Base-by-base conservation (phyloP, 2,329 filamentous ascomycete species). In the Scytalidium lignicola region DNA sequence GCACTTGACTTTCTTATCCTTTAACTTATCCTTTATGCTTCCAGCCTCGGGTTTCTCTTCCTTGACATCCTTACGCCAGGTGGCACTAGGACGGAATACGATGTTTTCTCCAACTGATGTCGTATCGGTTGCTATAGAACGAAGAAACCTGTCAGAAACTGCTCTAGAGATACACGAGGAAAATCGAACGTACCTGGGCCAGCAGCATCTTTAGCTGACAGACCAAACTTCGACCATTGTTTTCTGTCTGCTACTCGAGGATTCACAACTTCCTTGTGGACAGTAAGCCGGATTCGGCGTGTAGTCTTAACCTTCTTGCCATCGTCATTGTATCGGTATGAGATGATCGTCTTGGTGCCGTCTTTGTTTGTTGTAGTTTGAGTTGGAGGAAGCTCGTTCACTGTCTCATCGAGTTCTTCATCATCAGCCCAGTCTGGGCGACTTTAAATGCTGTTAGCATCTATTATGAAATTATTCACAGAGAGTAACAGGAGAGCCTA, bases 1-100 rank as follows among this genome's bases (percentile, higher is more conserved):
- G 74, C 93, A 99, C 82, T 97, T 97, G 79, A 99, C 95, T 78
- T 96, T 95, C 83, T 96, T 96, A 76, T 96, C 91, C 82, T 93
- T 95, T 65, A 97, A 79, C 75, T 88, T 86, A 67, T 85, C 82
- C 74, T 88, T 88, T 74, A 86, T 80, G 63, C 78, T 78, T 72
- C 86, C 82, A 63, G 86, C 83, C 70, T 88, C 86, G 65, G 79
- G 81, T 73, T 82, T 80, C 74, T 92, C 88, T 68, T 87, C 87
- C 73, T 89, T 88, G 67, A 86, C 85, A 59, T 88, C 88, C 65
- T 88, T 84, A 76, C 91, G 92, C 91, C 90, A 99, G 79, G 95
- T 96, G 62, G 88, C 81, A 67, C 83, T 87, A 37, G 92, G 93
- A 57, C 88, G 80, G 86, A 99, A 97, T 67, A 95, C 84, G 71